phyloP scores from a whole-genome alignment of 2,329 filamentous ascomycete species.

The Pseudocercospora pini-densiflorae region DNA sequence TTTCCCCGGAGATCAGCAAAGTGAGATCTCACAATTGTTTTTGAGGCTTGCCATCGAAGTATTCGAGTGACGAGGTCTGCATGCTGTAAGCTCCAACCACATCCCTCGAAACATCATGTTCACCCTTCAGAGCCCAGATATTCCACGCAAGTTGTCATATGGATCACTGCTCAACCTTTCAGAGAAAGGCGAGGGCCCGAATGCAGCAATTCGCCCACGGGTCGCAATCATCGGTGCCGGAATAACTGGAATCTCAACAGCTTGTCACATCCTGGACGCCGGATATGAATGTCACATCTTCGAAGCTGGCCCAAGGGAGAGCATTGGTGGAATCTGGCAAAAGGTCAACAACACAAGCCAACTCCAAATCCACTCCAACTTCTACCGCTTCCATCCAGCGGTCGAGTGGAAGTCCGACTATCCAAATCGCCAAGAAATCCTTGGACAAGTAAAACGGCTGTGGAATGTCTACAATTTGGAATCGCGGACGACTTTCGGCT shows the following conservation, averaged over 20 bases:
- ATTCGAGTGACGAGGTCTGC: background rate
- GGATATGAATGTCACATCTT: constrained; percentile 82
- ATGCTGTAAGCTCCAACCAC: background rate
- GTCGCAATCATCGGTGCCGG: constrained; percentile 53
- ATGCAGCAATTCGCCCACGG: constrained; percentile 55
- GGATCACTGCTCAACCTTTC: constrained; percentile 22
- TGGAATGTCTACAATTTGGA: constrained; percentile 78
- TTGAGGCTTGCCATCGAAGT: background rate
- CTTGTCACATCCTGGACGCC: constrained; percentile 81
- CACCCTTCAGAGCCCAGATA: background rate
- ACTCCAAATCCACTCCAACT: constrained; percentile 80
- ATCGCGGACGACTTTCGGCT: constrained; percentile 71
- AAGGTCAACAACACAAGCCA: constrained; percentile 73
- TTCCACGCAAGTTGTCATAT: constrained; percentile 18
- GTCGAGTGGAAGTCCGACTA: constrained; percentile 76
- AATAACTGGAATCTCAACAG: constrained; percentile 76
- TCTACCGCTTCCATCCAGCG: constrained; percentile 86
- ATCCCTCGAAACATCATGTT: background rate
- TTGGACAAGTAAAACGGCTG: constrained; percentile 70
- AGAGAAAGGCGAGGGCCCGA: constrained; percentile 16
- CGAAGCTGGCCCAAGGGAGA: constrained; percentile 68
- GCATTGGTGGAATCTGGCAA: constrained; percentile 50
- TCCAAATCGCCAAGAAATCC: constrained; percentile 74
- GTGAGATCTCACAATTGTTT: background rate
- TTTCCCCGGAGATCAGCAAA: constrained; percentile 2